Evolutionary conservation across 306 rosid genomes (phyloP).

Genomic region (Cicer chorassanicum): DNA sequence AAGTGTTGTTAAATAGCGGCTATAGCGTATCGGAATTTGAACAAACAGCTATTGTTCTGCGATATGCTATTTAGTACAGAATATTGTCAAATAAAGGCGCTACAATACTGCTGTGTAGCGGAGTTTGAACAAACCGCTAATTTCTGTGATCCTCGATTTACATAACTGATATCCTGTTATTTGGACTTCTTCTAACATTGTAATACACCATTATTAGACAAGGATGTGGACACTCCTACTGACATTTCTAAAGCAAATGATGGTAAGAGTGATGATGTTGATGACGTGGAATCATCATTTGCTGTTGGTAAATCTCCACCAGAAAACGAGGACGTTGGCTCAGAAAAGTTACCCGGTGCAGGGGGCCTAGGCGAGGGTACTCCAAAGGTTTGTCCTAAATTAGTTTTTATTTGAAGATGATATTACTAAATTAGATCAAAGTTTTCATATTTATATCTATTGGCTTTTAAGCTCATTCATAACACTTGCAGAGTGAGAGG

Average conservation of each 20-base stretch:
- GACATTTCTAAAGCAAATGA: conserved; percentile 53
- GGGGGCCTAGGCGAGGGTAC: conserved; percentile 89
- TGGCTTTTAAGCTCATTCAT: conserved; percentile 39
- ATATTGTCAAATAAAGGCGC: too few relatives aligned
- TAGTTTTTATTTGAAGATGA: neutral
- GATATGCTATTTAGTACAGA: too few relatives aligned
- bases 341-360: conserved; percentile 53
- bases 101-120: too few relatives aligned
- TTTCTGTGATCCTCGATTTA: too few relatives aligned
- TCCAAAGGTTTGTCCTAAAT: conserved; percentile 70
- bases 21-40: too few relatives aligned
- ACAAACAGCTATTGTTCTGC: too few relatives aligned
- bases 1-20: too few relatives aligned
- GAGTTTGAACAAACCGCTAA: too few relatives aligned
- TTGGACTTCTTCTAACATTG: conserved; percentile 26
- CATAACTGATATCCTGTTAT: neutral
- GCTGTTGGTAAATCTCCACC: conserved; percentile 73
- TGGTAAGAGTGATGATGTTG: conserved; percentile 51
- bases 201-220: conserved; percentile 47
- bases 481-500: conserved; percentile 78
- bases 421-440: neutral
- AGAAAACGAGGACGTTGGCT: conserved; percentile 59
- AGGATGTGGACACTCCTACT: conserved; percentile 50
- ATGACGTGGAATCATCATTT: conserved; percentile 60
- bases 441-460: conserved; percentile 20